phyloP scores from a whole-genome alignment of 768 basidiomycete genomes.

The Gelatoporia subvermispora region DNA sequence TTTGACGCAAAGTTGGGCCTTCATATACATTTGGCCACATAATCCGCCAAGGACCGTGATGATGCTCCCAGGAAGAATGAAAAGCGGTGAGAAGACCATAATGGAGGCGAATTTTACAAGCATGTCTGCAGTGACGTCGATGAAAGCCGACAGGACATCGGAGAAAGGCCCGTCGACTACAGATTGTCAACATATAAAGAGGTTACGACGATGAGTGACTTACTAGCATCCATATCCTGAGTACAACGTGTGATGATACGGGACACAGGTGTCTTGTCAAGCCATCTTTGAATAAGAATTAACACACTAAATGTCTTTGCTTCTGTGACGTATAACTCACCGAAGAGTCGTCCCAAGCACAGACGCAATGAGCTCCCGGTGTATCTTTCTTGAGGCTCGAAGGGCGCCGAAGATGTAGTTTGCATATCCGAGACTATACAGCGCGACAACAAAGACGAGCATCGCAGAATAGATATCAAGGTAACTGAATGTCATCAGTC shows the following conservation, averaged over 20 bases:
- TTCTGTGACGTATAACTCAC: slow-evolving; percentile 20
- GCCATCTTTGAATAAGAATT: slow-evolving; percentile 35
- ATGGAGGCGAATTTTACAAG: slow-evolving; percentile 33
- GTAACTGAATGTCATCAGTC: slow-evolving; percentile 34
- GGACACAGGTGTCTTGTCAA: slow-evolving; percentile 47
- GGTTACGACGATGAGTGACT: background rate
- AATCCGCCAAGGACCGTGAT: slow-evolving; percentile 35
- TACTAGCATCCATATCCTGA: slow-evolving; percentile 48
- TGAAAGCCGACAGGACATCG: slow-evolving; percentile 17
- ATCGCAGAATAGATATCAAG: slow-evolving; percentile 38
- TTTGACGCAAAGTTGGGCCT: slow-evolving; percentile 52
- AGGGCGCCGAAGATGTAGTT: slow-evolving; percentile 43
- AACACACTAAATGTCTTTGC: background rate
- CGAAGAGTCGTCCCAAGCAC: slow-evolving; percentile 59
- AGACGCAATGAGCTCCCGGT: slow-evolving; percentile 45
- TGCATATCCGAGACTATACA: slow-evolving; percentile 32
- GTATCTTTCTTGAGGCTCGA: slow-evolving; percentile 52
- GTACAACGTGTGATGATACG: slow-evolving; percentile 65
- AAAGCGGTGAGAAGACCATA: slow-evolving; percentile 33
- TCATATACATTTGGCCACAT: slow-evolving; percentile 47
- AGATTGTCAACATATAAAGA: background rate
- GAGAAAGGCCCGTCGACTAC: slow-evolving; percentile 33
- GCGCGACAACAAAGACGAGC: slow-evolving; percentile 24
- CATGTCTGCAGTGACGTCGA: slow-evolving; percentile 30
- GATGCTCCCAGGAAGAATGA: slow-evolving; percentile 33